Evolutionary conservation across 352 stramenopile genomes (phyloP).

Genomic region (Phytophthora niederhauseri): DNA sequence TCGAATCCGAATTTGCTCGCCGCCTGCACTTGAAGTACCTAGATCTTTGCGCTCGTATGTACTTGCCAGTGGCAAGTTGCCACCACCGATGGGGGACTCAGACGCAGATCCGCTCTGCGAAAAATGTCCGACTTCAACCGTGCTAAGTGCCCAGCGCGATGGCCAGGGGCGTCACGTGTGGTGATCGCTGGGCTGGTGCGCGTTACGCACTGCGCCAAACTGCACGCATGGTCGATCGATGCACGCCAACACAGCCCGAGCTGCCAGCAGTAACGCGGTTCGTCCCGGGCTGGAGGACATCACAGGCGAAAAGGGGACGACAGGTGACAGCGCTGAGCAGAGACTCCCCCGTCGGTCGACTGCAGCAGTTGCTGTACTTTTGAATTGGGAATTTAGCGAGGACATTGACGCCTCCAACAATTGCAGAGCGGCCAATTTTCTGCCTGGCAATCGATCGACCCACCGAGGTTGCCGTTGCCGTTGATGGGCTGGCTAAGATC

Average conservation of each 20-base stretch:
- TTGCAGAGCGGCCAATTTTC: neutral
- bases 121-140: conserved; percentile 12
- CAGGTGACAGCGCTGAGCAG: conserved; percentile 16
- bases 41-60: neutral
- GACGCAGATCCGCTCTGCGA: neutral
- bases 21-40: too few relatives aligned
- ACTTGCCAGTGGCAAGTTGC: neutral
- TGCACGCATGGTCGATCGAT: conserved; percentile 6
- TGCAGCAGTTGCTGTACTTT: neutral
- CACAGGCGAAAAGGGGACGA: neutral
- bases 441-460: neutral
- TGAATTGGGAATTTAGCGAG: neutral
- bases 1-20: too few relatives aligned
- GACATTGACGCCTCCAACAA: too few relatives aligned
- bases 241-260: neutral
- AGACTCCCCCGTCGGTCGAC: neutral
- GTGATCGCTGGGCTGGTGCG: conserved; percentile 7
- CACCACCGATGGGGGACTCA: neutral
- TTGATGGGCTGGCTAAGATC: conserved; percentile 28
- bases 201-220: conserved; percentile 18
- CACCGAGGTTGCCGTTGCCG: conserved; percentile 4
- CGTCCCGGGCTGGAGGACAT: conserved; percentile 3
- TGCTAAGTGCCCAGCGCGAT: neutral
- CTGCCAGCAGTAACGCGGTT: conserved; percentile 24
- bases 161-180: neutral